Base-by-base conservation (phyloP, 2,329 filamentous ascomycete species). In the Gremmenia infestans region DNA sequence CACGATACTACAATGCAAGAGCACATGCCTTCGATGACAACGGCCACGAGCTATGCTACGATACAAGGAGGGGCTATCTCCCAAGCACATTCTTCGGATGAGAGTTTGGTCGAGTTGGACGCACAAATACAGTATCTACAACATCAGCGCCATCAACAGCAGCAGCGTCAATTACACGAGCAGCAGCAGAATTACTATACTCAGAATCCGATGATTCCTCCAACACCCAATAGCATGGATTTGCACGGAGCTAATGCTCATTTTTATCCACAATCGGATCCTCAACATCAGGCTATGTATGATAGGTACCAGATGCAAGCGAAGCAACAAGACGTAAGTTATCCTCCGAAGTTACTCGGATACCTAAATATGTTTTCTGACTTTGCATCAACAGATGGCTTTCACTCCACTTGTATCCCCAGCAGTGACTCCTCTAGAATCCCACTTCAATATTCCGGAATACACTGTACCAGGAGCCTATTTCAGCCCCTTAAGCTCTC, bases 331-430 rank as follows among this genome's bases (percentile, higher is more conserved):
- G 87, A 86, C 69, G 81, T 82, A 70, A 67, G 80, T 74, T 49
- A 39, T 50, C 11, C 11, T 47, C 4, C 28, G 9, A 32, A 4
- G 28, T 11, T 5, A 22, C 15, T 12, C 46, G 9, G 15, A 48
- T 5, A 28, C 22, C 8, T 25, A 17, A 23, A 48, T 48, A n/a
- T 14, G 2, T 28, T 32, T 48, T n/a, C 35, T 55, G 50, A 57
- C 54, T 48, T n/a, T 48, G 25, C 8, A 15, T 43, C 50, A 22
- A 28, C 66, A 87, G 83, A 84, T 89, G 81, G 78, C 85, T 9
- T 92, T 92, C 68, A 93, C 89, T 2, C 89, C 89, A 0, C 78
- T 93, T 32, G 88, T 89, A 11, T 92, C 89, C 17, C 89, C 89
- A n/a, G 89, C 88, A 4, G 88, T 93, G 45, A 92, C 89, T 2